phyloP scores from a whole-genome alignment of 164 flowering plant genomes.

The Chimonanthus salicifolius region DNA sequence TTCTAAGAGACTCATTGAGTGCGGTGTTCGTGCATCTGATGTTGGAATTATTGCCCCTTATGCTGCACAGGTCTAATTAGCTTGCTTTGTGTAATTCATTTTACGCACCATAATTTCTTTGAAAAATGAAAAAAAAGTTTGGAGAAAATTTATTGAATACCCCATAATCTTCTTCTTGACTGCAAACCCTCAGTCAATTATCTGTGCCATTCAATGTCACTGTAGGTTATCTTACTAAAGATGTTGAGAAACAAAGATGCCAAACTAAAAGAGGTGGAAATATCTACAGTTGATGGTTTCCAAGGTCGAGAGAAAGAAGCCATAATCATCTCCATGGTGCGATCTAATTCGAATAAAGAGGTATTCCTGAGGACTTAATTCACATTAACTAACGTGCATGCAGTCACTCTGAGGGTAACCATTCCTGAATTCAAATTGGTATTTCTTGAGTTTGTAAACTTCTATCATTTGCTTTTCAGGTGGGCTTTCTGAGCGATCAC shows the following conservation, averaged over 20 bases:
- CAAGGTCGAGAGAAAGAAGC: constrained; percentile 99
- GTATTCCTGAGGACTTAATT: constrained; percentile 25
- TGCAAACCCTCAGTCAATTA: neutral
- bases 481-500: constrained; percentile 83
- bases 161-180: neutral
- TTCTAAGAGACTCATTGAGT: constrained; percentile 75
- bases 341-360: constrained; percentile 90
- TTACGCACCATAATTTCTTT: neutral
- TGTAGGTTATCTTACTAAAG: constrained; percentile 78
- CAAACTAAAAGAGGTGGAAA: constrained; percentile 74
- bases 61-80: constrained; percentile 74
- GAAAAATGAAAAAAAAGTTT: neutral
- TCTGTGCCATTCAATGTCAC: neutral
- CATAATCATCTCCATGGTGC: constrained; percentile 93
- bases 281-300: constrained; percentile 98
- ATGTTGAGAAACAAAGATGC: constrained; percentile 66
- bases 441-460: neutral
- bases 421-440: neutral
- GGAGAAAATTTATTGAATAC: no score
- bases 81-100: neutral
- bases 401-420: neutral
- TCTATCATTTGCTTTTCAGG: constrained; percentile 35
- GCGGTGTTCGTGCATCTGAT: constrained; percentile 81
- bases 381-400: neutral
- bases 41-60: constrained; percentile 96